Conservation (phyloP, 202 grass and related monocot genomes). For the Zizania palustris region DNA sequence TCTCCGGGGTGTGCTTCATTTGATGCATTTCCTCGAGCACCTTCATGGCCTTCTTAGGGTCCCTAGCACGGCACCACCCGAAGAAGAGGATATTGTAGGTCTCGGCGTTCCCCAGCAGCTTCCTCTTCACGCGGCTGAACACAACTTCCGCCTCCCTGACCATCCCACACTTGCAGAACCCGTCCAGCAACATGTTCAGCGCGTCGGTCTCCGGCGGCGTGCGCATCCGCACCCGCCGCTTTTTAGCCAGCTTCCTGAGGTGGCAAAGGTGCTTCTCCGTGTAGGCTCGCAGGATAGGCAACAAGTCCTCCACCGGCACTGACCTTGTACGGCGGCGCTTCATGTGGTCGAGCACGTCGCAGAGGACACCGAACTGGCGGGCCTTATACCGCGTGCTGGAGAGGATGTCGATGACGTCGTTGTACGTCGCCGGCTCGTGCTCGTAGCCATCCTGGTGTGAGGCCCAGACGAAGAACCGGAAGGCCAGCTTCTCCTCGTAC, state of each 20-base stretch:
- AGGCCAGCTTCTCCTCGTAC: conserved; percentile 85
- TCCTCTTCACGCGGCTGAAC: conserved; percentile 69
- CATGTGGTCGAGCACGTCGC: conserved; percentile 85
- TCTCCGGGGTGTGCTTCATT: conserved; percentile 68
- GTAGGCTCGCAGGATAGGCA: conserved; percentile 62
- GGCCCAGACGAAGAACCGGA: conserved; percentile 82
- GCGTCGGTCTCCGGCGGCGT: conserved; percentile 68
- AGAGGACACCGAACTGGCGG: conserved; percentile 76
- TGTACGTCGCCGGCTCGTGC: conserved; percentile 65
- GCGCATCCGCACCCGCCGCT: conserved; percentile 63
- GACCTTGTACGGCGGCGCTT: conserved; percentile 61
- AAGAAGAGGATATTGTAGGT: conserved; percentile 79
- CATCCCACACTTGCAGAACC: conserved; percentile 82
- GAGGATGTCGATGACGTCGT: conserved; percentile 82
- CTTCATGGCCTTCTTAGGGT: conserved; percentile 82
- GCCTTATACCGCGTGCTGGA: conserved; percentile 85
- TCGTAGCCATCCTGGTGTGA: conserved; percentile 59
- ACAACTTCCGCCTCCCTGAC: conserved; percentile 70
- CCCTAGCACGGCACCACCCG: conserved; percentile 75
- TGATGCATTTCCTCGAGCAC: conserved; percentile 91
- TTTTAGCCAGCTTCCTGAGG: conserved; percentile 84
- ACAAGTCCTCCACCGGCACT: conserved; percentile 58
- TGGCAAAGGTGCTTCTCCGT: conserved; percentile 71
- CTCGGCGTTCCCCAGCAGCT: conserved; percentile 61
- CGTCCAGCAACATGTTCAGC: conserved; percentile 78